These are phyloP conservation scores for Mycena haematopus DNA, from an alignment of 768 basidiomycete species.

Conservation along the genomic window DNA sequence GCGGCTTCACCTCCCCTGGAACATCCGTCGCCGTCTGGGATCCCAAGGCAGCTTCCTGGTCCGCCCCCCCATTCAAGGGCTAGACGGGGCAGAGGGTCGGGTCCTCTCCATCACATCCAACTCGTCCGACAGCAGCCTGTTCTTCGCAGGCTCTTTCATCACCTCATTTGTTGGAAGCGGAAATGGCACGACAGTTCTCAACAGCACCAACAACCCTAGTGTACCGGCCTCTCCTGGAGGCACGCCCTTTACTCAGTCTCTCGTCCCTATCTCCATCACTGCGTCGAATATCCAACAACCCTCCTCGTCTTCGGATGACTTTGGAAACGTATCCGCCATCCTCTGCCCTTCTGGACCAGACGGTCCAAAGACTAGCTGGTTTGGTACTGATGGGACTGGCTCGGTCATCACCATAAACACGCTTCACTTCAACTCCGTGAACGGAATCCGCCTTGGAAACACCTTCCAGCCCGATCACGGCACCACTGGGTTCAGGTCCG, in stretches of 20 bases:
- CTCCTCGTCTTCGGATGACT: conserved; percentile 63
- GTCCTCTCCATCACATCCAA: conserved; percentile 82
- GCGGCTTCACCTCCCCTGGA: conserved; percentile 72
- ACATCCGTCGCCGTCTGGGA: conserved; percentile 78
- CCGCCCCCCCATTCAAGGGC: conserved; percentile 81
- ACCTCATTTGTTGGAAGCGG: conserved; percentile 72
- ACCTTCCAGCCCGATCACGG: conserved; percentile 83
- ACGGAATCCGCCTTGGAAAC: conserved; percentile 90
- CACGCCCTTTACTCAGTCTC: conserved; percentile 86
- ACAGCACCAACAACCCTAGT: conserved; percentile 82
- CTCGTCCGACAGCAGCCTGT: conserved; percentile 71
- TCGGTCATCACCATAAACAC: conserved; percentile 80
- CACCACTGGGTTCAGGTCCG: conserved; percentile 88
- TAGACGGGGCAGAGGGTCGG: conserved; percentile 70
- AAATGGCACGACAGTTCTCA: conserved; percentile 51
- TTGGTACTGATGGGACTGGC: conserved; percentile 71
- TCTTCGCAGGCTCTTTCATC: conserved; percentile 90
- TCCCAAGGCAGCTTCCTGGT: conserved; percentile 69
- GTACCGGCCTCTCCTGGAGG: conserved; percentile 84
- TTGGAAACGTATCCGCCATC: conserved; percentile 68
- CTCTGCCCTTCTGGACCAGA: conserved; percentile 89
- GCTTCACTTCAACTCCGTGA: conserved; percentile 75
- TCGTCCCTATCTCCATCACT: conserved; percentile 80
- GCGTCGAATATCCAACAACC: conserved; percentile 58
- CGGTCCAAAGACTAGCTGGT: conserved; percentile 85